Conservation (phyloP, 768 basidiomycete species). For the Mycena indigotica region DNA sequence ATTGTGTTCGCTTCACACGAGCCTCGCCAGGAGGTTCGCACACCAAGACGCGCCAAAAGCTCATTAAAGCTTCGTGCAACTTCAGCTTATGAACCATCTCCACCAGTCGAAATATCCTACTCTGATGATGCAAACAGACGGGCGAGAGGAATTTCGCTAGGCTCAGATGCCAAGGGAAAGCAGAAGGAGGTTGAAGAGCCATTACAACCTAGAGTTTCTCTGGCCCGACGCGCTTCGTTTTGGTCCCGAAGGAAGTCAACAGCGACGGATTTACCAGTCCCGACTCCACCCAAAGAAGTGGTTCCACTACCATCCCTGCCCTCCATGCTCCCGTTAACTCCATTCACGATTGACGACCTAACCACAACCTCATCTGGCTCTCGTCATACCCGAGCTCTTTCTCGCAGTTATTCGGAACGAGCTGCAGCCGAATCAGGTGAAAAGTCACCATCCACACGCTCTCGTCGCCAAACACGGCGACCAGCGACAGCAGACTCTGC, state of each 20-base stretch:
- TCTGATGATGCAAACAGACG: slow-evolving; percentile 33
- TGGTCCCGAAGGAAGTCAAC: slow-evolving; percentile 58
- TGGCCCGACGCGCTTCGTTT: slow-evolving; percentile 66
- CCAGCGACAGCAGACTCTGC: slow-evolving; percentile 47
- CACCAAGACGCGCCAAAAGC: slow-evolving; percentile 56
- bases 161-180: slow-evolving; percentile 53
- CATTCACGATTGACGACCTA: slow-evolving; percentile 35
- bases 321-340: slow-evolving; percentile 41
- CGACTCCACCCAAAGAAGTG: slow-evolving; percentile 29
- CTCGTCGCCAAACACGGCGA: slow-evolving; percentile 30
- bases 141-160: slow-evolving; percentile 60
- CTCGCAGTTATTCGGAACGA: slow-evolving; percentile 48
- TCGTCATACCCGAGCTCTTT: slow-evolving; percentile 35
- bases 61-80: slow-evolving; percentile 42
- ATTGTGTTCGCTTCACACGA: slow-evolving; percentile 40
- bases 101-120: slow-evolving; percentile 5
- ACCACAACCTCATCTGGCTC: slow-evolving; percentile 24
- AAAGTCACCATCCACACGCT: slow-evolving; percentile 22
- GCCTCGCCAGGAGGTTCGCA: slow-evolving; percentile 23
- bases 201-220: slow-evolving; percentile 35
- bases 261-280: slow-evolving; percentile 29
- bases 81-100: slow-evolving; percentile 24
- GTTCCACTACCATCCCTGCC: slow-evolving; percentile 35
- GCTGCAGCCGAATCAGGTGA: slow-evolving; percentile 20
- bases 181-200: slow-evolving; percentile 35